These are phyloP conservation scores for Podaxis sp. DNA, from an alignment of 768 basidiomycete species.

Conservation along the genomic window DNA sequence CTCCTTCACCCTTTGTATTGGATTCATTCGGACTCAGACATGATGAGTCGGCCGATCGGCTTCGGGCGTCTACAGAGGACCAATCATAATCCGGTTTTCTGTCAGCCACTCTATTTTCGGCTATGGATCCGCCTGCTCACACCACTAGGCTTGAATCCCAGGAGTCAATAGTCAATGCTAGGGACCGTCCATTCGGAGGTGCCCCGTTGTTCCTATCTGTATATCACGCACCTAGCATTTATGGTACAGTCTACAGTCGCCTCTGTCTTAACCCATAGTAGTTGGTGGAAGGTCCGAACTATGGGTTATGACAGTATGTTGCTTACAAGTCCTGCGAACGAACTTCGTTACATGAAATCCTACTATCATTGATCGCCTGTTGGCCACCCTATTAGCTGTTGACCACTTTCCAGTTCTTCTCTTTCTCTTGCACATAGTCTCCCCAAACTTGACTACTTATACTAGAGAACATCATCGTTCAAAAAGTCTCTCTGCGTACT, in stretches of 20 bases:
- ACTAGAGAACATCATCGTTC: no score
- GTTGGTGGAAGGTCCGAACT: no score
- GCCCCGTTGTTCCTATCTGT: background rate
- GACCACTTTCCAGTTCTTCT: no score
- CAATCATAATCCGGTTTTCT: slow-evolving; percentile 12
- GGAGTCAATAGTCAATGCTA: background rate
- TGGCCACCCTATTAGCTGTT: no score
- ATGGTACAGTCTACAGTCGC: background rate
- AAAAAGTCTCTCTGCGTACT: no score
- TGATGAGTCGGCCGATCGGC: slow-evolving; percentile 12
- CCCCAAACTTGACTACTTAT: no score
- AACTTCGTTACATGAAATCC: no score
- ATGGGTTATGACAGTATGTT: no score
- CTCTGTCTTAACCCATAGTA: no score
- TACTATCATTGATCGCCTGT: no score
- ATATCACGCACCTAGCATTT: background rate
- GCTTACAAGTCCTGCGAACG: no score
- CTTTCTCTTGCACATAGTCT: no score
- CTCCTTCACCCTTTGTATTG: slow-evolving; percentile 8
- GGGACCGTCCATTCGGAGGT: background rate
- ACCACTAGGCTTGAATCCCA: background rate
- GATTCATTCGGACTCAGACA: slow-evolving; percentile 3
- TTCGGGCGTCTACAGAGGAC: slow-evolving; percentile 8
- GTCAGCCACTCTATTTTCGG: slow-evolving; percentile 2
- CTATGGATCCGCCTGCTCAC: background rate